Percentiles rank a stretch among this genome's conserved stretches.
Evolutionary conservation across 768 basidiomycete genomes (phyloP).

Genomic region (Dacryopinax spathularia): DNA sequence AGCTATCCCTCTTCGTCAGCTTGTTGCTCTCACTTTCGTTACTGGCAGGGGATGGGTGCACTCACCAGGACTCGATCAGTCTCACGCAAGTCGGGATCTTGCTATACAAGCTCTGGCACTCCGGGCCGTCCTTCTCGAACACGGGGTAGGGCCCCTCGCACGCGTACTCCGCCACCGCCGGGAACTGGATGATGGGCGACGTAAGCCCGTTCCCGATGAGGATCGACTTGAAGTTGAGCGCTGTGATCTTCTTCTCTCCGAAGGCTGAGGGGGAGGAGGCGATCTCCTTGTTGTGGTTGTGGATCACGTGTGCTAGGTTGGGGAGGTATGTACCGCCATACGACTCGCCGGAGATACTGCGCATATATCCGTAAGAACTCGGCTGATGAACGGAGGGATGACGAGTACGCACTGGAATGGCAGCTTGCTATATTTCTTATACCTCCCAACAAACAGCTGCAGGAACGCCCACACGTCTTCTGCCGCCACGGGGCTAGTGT

Average conservation of each 20-base stretch:
- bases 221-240: conserved; percentile 71
- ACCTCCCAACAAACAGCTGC: conserved; percentile 63
- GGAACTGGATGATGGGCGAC: conserved; percentile 70
- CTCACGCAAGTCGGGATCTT: conserved; percentile 64
- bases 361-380: not conserved
- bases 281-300: conserved; percentile 57
- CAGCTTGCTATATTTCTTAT: conserved; percentile 50
- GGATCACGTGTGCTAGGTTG: conserved; percentile 69
- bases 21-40: not conserved
- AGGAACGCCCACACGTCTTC: conserved; percentile 82
- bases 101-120: conserved; percentile 45
- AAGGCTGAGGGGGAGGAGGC: conserved; percentile 25
- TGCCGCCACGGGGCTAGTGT: conserved; percentile 71
- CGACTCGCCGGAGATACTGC: conserved; percentile 28
- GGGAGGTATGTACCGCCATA: conserved; percentile 68
- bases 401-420: conserved; percentile 74
- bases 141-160: conserved; percentile 61
- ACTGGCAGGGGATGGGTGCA: conserved; percentile 8
- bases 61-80: conserved; percentile 46
- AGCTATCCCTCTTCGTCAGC: no score
- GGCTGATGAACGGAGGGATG: conserved; percentile 35
- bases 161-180: conserved; percentile 60
- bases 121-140: conserved; percentile 50
- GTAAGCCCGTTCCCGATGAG: conserved; percentile 82
- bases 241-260: conserved; percentile 25